A percentile compares a stretch with the other conserved stretches of the same genome.
Conservation (phyloP, 2,329 filamentous ascomycete species). For the Aspergillus sp. region DNA sequence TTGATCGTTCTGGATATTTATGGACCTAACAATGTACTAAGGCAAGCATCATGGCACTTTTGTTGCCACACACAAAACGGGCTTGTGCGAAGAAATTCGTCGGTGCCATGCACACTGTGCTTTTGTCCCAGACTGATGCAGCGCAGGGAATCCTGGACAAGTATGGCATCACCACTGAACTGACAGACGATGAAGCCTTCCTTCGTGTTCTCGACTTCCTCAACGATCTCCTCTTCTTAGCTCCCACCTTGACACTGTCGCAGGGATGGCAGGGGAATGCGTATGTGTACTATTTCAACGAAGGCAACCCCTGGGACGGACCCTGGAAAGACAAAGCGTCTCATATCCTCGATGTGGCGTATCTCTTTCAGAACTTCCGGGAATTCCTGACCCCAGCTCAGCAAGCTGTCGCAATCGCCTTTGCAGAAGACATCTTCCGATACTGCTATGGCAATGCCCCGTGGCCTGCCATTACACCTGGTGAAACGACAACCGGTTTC, state of each 20-base stretch:
- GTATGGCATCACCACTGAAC: conserved; percentile 33
- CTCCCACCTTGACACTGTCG: conserved; percentile 36
- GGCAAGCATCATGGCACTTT: conserved; percentile 23
- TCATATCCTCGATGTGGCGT: conserved; percentile 41
- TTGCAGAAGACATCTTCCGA: conserved; percentile 32
- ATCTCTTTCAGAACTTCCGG: conserved; percentile 41
- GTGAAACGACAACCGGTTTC: conserved; percentile 12
- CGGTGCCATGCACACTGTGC: conserved; percentile 11
- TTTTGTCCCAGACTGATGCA: conserved; percentile 16
- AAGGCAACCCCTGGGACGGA: conserved; percentile 42
- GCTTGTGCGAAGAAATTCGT: conserved; percentile 17
- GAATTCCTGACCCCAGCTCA: conserved; percentile 30
- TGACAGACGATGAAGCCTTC: conserved; percentile 36
- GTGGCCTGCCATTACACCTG: conserved; percentile 19
- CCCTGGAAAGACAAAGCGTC: conserved; percentile 31
- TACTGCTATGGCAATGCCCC: conserved; percentile 33
- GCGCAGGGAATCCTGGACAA: conserved; percentile 24
- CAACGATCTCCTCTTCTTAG: conserved; percentile 42
- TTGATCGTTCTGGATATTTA: no score
- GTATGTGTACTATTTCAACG: conserved; percentile 41
- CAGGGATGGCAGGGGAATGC: conserved; percentile 25
- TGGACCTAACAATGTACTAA: conserved; percentile 4
- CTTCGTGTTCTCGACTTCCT: conserved; percentile 36
- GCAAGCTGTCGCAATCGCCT: conserved; percentile 19
- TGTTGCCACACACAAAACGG: conserved; percentile 15